Base-by-base conservation (phyloP, 495 filamentous ascomycete genomes). In the Xylaria intraflava region DNA sequence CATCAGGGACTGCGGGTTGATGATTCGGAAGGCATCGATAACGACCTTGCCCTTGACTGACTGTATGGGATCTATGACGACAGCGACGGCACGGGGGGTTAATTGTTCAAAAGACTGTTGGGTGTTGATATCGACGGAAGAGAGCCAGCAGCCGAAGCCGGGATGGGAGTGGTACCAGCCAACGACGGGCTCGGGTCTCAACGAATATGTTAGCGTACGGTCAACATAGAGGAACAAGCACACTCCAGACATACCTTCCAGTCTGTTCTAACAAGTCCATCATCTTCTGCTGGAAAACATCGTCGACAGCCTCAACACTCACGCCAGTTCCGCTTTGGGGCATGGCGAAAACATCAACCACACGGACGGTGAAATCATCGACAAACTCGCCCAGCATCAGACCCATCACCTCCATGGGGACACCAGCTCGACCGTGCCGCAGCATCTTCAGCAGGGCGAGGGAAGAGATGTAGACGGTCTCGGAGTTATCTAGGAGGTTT, bases 141-240 rank as follows among this genome's bases (percentile, higher is more conserved):
- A 97, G 16, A 98, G 83, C 93, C 93, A 98, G 78, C 93, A 98
- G 59, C 93, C 93, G 69, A 98, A 98, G 46, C 93, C 93, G 47
- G 93, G 93, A 79, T 98, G 93, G 26, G 93, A 97, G 72, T 98
- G 93, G 75, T 98, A 98, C 93, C 93, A 98, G 65, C 93, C 93
- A 31, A 98, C 93, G 55, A 98, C 93, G 0, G 89, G 90, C 70
- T 98, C 93, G 48, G 88, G 91, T 67, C 92, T 96, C 55, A 54
- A 47, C 6, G 30, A 12, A 23, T 19, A 24, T n/a, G 29, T 49
- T 22, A 55, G 45, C 16, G 19, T 27, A 19, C 27, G n/a, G 36
- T 20, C 8, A 7, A 35, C 2, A 12, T 6, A 5, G 8, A 16
- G 10, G 9, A 35, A 20, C 0, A 16, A 9, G n/a, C n/a, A 20